Percentiles rank a stretch among this genome's conserved stretches.
Conservation (phyloP, 1,284 basidiomycete genomes). For the Puccinia hordei region DNA sequence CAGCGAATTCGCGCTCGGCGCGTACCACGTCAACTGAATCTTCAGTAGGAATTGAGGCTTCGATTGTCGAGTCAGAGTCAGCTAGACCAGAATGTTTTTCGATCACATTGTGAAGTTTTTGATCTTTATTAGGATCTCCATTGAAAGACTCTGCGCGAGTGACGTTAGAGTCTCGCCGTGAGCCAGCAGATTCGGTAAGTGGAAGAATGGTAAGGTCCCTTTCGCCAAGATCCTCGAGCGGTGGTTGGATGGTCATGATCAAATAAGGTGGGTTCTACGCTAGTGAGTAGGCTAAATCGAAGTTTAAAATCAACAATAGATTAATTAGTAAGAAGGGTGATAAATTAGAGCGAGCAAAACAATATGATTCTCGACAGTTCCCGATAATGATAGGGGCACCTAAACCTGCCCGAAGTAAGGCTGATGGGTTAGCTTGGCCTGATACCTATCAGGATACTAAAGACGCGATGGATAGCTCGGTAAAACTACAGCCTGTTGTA, state of each 20-base stretch:
- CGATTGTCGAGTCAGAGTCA: neutral
- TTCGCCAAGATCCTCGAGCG: conserved; percentile 10
- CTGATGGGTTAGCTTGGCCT: neutral
- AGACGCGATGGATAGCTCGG: neutral
- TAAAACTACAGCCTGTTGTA: neutral
- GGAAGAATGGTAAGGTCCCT: conserved; percentile 13
- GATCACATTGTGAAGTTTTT: neutral
- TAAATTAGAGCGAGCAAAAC: neutral
- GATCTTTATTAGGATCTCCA: neutral
- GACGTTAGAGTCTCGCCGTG: conserved; percentile 31
- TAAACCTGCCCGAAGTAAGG: neutral
- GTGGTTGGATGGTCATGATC: conserved; percentile 6
- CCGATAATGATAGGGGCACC: neutral
- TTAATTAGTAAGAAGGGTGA: too few relatives aligned
- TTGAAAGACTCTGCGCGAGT: conserved; percentile 31
- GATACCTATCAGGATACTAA: neutral
- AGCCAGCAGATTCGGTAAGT: neutral
- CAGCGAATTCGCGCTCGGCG: conserved; percentile 43
- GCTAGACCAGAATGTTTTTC: neutral
- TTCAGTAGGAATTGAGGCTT: conserved; percentile 20
- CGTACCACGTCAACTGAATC: conserved; percentile 30
- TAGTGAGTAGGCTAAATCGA: neutral
- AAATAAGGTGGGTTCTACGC: neutral
- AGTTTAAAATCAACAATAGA: neutral
- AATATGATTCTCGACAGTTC: neutral